phyloP scores from a whole-genome alignment of 2,329 filamentous ascomycete genomes.

The Microthyrium microscopicum region DNA sequence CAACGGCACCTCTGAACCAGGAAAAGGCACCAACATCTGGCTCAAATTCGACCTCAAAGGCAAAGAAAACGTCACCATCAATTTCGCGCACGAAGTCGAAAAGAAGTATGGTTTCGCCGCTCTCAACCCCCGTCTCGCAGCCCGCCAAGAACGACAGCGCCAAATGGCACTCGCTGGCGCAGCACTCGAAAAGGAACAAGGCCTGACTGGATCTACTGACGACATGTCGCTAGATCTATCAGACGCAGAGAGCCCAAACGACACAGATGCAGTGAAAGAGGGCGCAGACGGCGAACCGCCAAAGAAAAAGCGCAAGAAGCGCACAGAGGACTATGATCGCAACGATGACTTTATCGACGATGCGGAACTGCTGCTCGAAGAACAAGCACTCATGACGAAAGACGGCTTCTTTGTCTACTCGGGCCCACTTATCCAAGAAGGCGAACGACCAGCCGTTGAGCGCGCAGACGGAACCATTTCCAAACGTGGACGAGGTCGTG shows the following conservation, averaged over 20 bases:
- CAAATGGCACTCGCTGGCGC: slow-evolving; percentile 81
- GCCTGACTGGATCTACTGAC: slow-evolving; percentile 42
- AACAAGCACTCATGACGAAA: slow-evolving; percentile 81
- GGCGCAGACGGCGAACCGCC: slow-evolving; percentile 32
- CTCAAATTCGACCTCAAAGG: slow-evolving; percentile 68
- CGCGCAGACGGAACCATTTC: slow-evolving; percentile 54
- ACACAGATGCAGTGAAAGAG: no score
- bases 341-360: slow-evolving; percentile 67
- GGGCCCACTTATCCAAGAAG: slow-evolving; percentile 74
- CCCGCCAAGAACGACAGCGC: slow-evolving; percentile 71
- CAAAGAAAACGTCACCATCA: slow-evolving; percentile 78
- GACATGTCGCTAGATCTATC: slow-evolving; percentile 71
- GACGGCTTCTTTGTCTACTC: slow-evolving; percentile 98
- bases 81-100: slow-evolving; percentile 86
- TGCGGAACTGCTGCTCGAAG: slow-evolving; percentile 87
- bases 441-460: slow-evolving; percentile 55
- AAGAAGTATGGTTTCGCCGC: slow-evolving; percentile 91
- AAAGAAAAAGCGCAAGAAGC: slow-evolving; percentile 69
- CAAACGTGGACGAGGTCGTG: slow-evolving; percentile 47
- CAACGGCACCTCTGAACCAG: slow-evolving; percentile 29
- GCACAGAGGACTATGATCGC: slow-evolving; percentile 49
- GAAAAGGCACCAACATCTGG: slow-evolving; percentile 52
- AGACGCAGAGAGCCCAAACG: slow-evolving; percentile 63
- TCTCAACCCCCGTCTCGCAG: slow-evolving; percentile 76
- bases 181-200: slow-evolving; percentile 60